Base-by-base conservation (phyloP, 1,139 yeast species). In the Nakaseomyces uthaithaninus region DNA sequence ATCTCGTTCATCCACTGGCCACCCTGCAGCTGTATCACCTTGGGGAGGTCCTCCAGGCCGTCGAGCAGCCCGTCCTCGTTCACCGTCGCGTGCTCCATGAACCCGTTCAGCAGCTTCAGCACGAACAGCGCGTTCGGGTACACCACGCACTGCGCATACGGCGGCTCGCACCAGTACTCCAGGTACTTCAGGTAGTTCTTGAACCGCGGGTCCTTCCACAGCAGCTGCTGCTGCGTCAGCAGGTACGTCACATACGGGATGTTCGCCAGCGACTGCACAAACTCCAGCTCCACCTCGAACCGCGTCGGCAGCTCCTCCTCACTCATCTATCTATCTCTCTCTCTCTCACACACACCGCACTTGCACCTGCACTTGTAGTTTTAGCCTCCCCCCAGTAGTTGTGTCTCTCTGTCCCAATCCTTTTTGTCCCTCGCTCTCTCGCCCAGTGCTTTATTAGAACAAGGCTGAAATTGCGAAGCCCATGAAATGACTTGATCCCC, bases 201-300 rank as follows among this genome's bases (percentile, higher is more conserved):
- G 51, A 81, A 81, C 37, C 48, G 46, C 2, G 57, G 57, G 36
- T 54, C 58, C 65, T 67, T 37, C 70, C 73, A 55, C 71, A 78
- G 40, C 36, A 45, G 51, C 36, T 53, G 55, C 30, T 55, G 57
- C 68, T 72, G 44, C 71, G 67, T 54, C 67, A 75, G 45, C n/a
- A 81, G 63, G 52, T 75, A 80, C 46, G 78, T 75, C 41, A 81
- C 65, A 53, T 81, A 81, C 50, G 78, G 89, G 41, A 80, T 71
- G 53, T 81, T 81, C 14, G 85, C 75, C 27, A 81, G 63, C n/a
- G 89, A 78, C 59, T 81, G 91, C 3, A 81, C 84, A 59, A 81
- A 81, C 65, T 80, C 89, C 33, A 80, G 65, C 52, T 80, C 89
- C 12, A 80, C 75, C 53, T 77, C 91, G 79, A 85, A 80, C 48